A percentile compares a stretch with the other conserved stretches of the same genome.
phyloP scores from a whole-genome alignment of 148 eudicot genomes.

The Hydrangea macrophylla region DNA sequence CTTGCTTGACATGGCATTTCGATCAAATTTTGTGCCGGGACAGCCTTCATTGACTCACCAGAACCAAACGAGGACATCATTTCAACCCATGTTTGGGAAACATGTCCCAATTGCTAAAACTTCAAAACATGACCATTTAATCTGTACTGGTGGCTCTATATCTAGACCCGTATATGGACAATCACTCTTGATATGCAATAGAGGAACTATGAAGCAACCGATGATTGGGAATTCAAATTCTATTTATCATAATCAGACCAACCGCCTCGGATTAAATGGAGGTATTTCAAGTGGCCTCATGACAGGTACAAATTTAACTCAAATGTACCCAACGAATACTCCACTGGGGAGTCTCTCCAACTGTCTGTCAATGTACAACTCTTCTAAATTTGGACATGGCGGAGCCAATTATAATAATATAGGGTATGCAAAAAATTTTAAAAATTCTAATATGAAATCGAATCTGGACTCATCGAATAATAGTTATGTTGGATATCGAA shows the following conservation, averaged over 20 bases:
- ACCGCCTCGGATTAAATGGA: slow-evolving; percentile 1
- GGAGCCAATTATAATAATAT: background rate
- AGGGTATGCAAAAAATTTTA: slow-evolving; percentile 3
- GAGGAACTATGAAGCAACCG: background rate
- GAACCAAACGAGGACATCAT: background rate
- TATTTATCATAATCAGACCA: background rate
- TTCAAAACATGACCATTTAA: background rate
- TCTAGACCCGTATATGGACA: background rate
- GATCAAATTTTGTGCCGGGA: background rate
- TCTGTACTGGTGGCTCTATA: background rate
- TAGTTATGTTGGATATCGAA: background rate
- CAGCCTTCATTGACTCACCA: background rate
- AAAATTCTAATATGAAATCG: background rate
- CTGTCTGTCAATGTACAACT: background rate
- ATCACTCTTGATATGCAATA: background rate
- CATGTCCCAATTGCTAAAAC: background rate
- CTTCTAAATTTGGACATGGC: background rate
- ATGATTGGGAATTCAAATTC: background rate
- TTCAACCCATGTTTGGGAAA: background rate
- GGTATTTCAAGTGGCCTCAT: background rate
- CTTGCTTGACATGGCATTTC: slow-evolving; percentile 6
- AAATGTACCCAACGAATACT: background rate
- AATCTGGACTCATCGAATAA: background rate
- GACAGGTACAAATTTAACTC: too few relatives aligned
- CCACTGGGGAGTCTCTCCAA: background rate